A percentile compares a stretch with the other conserved stretches of the same genome.
Conservation (phyloP, 2,329 filamentous ascomycete species). For the Neofusicoccum ribis region DNA sequence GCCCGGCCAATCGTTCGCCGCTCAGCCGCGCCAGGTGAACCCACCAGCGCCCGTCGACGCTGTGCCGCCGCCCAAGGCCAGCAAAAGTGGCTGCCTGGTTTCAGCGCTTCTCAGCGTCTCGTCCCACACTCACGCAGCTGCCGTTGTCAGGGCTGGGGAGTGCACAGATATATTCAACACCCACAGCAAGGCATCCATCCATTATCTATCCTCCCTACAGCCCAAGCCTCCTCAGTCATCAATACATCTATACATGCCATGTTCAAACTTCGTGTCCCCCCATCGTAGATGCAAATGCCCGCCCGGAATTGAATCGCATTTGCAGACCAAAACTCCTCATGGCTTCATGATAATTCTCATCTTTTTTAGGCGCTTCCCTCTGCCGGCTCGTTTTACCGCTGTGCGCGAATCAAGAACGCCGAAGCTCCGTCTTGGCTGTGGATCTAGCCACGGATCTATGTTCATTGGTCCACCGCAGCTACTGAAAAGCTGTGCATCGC, state of each 20-base stretch:
- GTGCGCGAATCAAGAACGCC: neutral
- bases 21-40: conserved; percentile 5
- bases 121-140: neutral
- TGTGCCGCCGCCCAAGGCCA: neutral
- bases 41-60: neutral
- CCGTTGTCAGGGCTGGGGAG: no score
- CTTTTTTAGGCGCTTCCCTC: neutral
- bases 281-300: neutral
- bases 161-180: neutral
- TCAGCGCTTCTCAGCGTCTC: neutral
- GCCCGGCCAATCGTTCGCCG: conserved; percentile 6
- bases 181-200: neutral
- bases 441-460: neutral
- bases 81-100: neutral
- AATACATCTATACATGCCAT: conserved; percentile 6
- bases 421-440: neutral
- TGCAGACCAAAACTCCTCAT: neutral
- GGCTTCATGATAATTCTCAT: neutral
- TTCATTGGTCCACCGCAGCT: neutral
- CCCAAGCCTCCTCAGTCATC: neutral
- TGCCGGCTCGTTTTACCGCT: neutral
- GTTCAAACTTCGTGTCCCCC: neutral
- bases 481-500: neutral
- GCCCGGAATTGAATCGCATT: neutral
- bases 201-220: neutral